Conservation (phyloP, 768 basidiomycete genomes). For the Mrakia blollopis region DNA sequence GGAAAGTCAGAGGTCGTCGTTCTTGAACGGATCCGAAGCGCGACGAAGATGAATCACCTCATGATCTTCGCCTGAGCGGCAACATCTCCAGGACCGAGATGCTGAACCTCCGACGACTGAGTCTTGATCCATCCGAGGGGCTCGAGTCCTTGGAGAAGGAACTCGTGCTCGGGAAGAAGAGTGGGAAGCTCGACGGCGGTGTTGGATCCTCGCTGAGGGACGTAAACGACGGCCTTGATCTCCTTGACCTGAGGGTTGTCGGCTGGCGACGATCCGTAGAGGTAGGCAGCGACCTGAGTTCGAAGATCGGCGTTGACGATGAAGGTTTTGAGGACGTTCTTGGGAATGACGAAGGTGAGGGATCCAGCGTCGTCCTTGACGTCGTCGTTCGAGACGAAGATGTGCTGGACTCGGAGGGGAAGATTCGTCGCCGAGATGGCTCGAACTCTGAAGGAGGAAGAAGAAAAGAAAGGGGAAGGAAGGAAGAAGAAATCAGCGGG, state of each 20-base stretch:
- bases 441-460: constrained; percentile 53
- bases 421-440: constrained; percentile 97
- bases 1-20: constrained; percentile 48
- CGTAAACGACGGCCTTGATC: constrained; percentile 94
- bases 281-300: constrained; percentile 88
- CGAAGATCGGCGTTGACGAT: constrained; percentile 88
- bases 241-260: constrained; percentile 99
- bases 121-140: constrained; percentile 96
- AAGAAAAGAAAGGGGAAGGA: background rate
- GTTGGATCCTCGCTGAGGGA: constrained; percentile 95
- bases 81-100: constrained; percentile 87
- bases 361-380: constrained; percentile 96
- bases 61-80: constrained; percentile 93
- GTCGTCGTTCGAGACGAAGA: constrained; percentile 98
- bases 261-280: constrained; percentile 87
- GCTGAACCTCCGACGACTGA: constrained; percentile 77
- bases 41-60: constrained; percentile 47
- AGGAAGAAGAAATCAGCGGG: background rate
- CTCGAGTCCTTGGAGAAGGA: constrained; percentile 89
- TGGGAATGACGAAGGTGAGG: constrained; percentile 92
- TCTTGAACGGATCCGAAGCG: background rate
- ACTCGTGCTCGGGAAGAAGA: constrained; percentile 88
- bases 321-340: constrained; percentile 92
- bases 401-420: constrained; percentile 91
- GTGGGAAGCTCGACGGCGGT: constrained; percentile 85